phyloP scores from a whole-genome alignment of 2,329 filamentous ascomycete species.

The Sphaerulina musiva region DNA sequence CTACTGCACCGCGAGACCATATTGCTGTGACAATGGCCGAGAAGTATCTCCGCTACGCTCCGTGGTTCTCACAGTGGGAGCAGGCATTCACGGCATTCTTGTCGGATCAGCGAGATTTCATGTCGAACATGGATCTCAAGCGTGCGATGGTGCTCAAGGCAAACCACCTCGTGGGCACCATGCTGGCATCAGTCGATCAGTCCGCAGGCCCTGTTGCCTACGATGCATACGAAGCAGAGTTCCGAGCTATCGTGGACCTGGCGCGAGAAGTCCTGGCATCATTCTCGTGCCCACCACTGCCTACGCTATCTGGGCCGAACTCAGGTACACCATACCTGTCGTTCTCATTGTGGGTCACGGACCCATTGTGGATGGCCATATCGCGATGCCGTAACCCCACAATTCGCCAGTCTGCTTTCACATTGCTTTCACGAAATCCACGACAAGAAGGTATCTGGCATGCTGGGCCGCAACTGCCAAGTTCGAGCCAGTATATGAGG shows the following conservation, averaged over 20 bases:
- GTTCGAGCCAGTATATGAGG: constrained; percentile 25
- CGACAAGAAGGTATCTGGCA: constrained; percentile 33
- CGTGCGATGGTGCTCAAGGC: constrained; percentile 34
- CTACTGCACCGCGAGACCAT: constrained; percentile 27
- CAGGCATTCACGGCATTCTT: constrained; percentile 27
- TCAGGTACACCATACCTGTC: constrained; percentile 30
- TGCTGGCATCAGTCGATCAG: constrained; percentile 31
- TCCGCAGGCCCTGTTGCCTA: constrained; percentile 29
- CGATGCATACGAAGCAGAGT: constrained; percentile 30
- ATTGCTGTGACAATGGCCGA: constrained; percentile 29
- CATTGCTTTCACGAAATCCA: constrained; percentile 30
- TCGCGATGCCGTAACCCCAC: constrained; percentile 30
- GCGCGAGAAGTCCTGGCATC: constrained; percentile 30
- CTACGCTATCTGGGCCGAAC: constrained; percentile 26
- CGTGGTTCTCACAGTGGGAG: constrained; percentile 31
- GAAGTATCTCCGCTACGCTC: constrained; percentile 29
- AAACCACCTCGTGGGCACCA: constrained; percentile 31
- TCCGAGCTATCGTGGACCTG: constrained; percentile 32
- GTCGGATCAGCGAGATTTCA: constrained; percentile 22
- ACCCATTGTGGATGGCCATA: constrained; percentile 33
- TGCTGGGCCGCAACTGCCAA: constrained; percentile 28
- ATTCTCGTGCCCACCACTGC: constrained; percentile 30
- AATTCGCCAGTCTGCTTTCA: constrained; percentile 31
- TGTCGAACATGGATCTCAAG: constrained; percentile 31
- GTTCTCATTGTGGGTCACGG: constrained; percentile 32